Evolutionary conservation across 2,329 filamentous ascomycete species (phyloP).

Genomic region (Plectosphaerella cucumerina): DNA sequence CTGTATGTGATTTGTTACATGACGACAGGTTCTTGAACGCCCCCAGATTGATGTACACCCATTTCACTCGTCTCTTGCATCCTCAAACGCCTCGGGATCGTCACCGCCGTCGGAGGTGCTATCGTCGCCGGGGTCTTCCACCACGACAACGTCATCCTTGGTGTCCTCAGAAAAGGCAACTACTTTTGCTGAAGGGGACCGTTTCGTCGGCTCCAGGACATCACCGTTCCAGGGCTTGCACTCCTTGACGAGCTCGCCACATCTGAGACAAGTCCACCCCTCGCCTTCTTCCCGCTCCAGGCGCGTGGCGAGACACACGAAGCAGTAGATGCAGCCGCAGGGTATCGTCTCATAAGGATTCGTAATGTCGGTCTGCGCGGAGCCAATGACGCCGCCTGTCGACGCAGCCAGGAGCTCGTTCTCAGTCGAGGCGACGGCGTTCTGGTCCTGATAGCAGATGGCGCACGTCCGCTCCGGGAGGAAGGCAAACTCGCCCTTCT

Average conservation of each 20-base stretch:
- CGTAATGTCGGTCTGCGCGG: conserved; percentile 86
- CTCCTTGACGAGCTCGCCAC: conserved; percentile 76
- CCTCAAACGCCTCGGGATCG: neutral
- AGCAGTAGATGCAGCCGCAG: conserved; percentile 93
- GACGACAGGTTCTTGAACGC: too few species aligned
- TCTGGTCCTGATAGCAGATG: conserved; percentile 95
- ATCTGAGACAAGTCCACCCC: conserved; percentile 87
- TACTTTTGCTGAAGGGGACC: conserved; percentile 43
- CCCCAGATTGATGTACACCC: neutral
- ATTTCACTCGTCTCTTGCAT: neutral
- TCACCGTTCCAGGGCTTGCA: conserved; percentile 92
- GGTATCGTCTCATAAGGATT: conserved; percentile 91
- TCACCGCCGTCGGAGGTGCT: neutral
- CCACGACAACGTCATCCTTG: neutral
- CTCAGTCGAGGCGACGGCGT: conserved; percentile 65
- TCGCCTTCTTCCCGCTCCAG: conserved; percentile 92
- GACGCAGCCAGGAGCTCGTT: conserved; percentile 69
- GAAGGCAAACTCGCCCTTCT: conserved; percentile 74
- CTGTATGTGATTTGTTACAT: too few species aligned
- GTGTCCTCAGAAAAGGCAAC: conserved; percentile 60
- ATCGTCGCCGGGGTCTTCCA: neutral
- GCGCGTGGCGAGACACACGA: conserved; percentile 86
- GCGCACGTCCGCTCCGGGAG: conserved; percentile 91
- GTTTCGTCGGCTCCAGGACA: conserved; percentile 60
- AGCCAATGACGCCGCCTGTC: conserved; percentile 77